Evolutionary conservation across 2,329 filamentous ascomycete species (phyloP).

Genomic region (Tolypocladium nubicola): DNA sequence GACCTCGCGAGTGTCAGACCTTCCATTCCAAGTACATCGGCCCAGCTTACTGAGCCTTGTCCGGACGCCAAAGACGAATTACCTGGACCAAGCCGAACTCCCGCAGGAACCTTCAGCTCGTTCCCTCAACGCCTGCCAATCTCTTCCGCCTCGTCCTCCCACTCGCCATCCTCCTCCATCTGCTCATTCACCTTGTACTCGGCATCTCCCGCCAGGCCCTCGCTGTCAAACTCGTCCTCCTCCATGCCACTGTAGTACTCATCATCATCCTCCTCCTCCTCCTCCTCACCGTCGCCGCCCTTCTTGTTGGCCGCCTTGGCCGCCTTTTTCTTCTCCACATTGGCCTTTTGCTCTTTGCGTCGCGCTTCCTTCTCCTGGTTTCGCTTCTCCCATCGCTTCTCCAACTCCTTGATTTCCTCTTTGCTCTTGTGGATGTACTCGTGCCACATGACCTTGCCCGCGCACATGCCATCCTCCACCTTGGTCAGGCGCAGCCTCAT

Average conservation of each 20-base stretch:
- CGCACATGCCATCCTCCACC: slow-evolving; percentile 87
- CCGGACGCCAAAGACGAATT: background rate
- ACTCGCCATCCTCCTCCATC: slow-evolving; percentile 39
- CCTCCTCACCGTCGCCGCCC: slow-evolving; percentile 19
- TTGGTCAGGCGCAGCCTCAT: slow-evolving; percentile 86
- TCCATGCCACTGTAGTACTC: slow-evolving; percentile 34
- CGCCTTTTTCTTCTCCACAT: slow-evolving; percentile 73
- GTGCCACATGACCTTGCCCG: slow-evolving; percentile 94
- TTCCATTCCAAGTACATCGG: background rate
- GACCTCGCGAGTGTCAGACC: background rate
- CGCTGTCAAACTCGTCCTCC: slow-evolving; percentile 40
- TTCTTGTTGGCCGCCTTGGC: slow-evolving; percentile 31
- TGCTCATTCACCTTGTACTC: slow-evolving; percentile 37
- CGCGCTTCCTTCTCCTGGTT: slow-evolving; percentile 73
- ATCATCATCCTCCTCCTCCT: slow-evolving; percentile 31
- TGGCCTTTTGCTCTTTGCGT: slow-evolving; percentile 75
- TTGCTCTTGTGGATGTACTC: slow-evolving; percentile 82
- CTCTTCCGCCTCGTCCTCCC: slow-evolving; percentile 35
- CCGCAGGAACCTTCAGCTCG: background rate
- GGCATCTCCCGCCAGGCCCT: slow-evolving; percentile 37
- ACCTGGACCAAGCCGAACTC: no score
- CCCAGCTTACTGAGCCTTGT: background rate
- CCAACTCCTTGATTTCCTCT: slow-evolving; percentile 66
- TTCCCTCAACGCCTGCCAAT: background rate
- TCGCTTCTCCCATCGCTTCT: slow-evolving; percentile 71